Conservation (phyloP, 805 yeast species). For the Kregervanrija fluxuum region DNA sequence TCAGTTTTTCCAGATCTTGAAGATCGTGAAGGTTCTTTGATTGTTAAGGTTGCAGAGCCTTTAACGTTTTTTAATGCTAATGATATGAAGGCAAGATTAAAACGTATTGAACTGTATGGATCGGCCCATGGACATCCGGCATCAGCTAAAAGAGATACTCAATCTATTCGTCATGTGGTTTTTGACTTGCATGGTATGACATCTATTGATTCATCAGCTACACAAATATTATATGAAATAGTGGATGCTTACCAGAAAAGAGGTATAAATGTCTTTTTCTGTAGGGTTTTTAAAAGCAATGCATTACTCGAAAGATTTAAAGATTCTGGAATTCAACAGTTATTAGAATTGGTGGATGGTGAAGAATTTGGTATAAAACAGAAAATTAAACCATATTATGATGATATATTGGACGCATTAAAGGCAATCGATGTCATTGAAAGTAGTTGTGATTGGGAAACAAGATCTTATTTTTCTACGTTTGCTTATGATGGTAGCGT, state of each 20-base stretch:
- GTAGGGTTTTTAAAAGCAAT: slow-evolving; percentile 46
- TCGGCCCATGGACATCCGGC: slow-evolving; percentile 73
- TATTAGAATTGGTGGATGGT: slow-evolving; percentile 22
- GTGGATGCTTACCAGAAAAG: slow-evolving; percentile 47
- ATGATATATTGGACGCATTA: slow-evolving; percentile 53
- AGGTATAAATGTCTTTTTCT: slow-evolving; percentile 50
- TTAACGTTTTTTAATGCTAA: slow-evolving; percentile 81
- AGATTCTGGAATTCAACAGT: slow-evolving; percentile 46
- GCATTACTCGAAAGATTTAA: slow-evolving; percentile 43
- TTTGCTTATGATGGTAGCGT: slow-evolving; percentile 9
- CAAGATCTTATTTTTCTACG: slow-evolving; percentile 14
- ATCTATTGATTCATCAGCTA: slow-evolving; percentile 71
- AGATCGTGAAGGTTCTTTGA: slow-evolving; percentile 62
- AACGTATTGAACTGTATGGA: slow-evolving; percentile 70
- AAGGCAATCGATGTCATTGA: slow-evolving; percentile 34
- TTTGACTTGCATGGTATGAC: slow-evolving; percentile 82
- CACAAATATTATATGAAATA: slow-evolving; percentile 62
- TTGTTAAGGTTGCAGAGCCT: slow-evolving; percentile 83
- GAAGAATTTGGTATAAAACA: slow-evolving; percentile 25
- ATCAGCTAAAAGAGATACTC: slow-evolving; percentile 22
- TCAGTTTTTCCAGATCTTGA: slow-evolving; percentile 24
- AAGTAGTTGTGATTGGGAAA: slow-evolving; percentile 14
- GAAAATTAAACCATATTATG: slow-evolving; percentile 34
- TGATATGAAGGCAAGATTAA: slow-evolving; percentile 60
- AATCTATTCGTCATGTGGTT: slow-evolving; percentile 47